Conservation (phyloP, 805 yeast species). For the Saccharomycopsis oosterbeekiorum region DNA sequence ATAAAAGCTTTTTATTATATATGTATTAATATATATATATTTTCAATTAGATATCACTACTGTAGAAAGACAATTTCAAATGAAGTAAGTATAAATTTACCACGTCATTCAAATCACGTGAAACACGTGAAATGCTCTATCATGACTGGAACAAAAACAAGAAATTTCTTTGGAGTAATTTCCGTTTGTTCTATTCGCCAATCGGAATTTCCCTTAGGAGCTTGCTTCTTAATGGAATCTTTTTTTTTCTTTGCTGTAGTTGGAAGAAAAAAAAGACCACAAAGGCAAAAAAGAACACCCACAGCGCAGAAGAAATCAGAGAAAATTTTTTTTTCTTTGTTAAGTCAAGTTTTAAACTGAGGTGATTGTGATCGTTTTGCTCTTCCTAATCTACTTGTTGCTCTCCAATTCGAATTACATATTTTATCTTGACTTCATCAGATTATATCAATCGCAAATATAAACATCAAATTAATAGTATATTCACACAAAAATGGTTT, state of each 20-base stretch:
- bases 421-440: not conserved
- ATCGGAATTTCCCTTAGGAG: not conserved
- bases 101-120: no score
- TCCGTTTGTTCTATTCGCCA: slow-evolving; percentile 1
- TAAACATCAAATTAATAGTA: not conserved
- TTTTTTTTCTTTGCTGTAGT: not conserved
- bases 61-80: no score
- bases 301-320: not conserved
- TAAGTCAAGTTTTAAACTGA: not conserved
- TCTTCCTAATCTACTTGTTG: not conserved
- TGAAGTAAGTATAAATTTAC: no score
- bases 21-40: no score
- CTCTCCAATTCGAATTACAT: not conserved
- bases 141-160: not conserved
- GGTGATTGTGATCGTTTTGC: not conserved
- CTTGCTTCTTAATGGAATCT: not conserved
- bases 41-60: no score
- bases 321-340: not conserved
- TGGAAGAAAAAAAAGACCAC: not conserved
- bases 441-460: not conserved
- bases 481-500: slow-evolving; percentile 8
- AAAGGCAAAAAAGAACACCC: not conserved
- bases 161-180: not conserved
- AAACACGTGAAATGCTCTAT: not conserved
- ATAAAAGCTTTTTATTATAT: no score